phyloP scores from a whole-genome alignment of 306 rosid species.

The Acacia confusa region DNA sequence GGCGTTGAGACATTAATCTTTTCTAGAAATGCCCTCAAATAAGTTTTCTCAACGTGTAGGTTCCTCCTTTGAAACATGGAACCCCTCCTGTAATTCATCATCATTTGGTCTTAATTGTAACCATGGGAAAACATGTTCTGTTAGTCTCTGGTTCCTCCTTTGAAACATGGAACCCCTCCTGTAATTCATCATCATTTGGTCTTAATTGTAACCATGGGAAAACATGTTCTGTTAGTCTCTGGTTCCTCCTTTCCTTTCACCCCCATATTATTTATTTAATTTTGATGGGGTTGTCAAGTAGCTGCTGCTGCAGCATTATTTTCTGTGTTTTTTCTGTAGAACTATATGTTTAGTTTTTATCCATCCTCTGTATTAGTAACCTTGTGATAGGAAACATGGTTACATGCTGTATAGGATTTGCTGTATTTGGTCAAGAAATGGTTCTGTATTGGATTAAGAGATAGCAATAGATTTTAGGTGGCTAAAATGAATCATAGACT shows the following conservation, averaged over 20 bases:
- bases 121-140: neutral
- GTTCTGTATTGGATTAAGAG: constrained; percentile 10
- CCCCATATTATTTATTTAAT: neutral
- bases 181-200: neutral
- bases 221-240: neutral
- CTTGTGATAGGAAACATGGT: neutral
- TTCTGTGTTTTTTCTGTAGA: neutral
- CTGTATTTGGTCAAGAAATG: constrained; percentile 12
- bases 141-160: neutral
- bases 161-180: neutral
- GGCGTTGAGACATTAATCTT: neutral
- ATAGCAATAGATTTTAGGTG: neutral
- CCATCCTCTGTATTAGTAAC: neutral
- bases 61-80: neutral
- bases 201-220: neutral
- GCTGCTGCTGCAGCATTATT: neutral
- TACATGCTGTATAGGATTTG: neutral
- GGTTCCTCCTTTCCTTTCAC: neutral
- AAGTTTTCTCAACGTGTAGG: neutral
- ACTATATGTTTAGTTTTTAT: neutral
- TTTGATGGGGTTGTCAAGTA: neutral
- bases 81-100: neutral
- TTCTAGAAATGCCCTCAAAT: neutral
- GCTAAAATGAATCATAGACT: neutral
- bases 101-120: neutral